A percentile compares a stretch with the other conserved stretches of the same genome.
These are phyloP conservation scores for Fragilariopsis cylindrus DNA, from an alignment of 108 stramenopile species.

Conservation along the genomic window DNA sequence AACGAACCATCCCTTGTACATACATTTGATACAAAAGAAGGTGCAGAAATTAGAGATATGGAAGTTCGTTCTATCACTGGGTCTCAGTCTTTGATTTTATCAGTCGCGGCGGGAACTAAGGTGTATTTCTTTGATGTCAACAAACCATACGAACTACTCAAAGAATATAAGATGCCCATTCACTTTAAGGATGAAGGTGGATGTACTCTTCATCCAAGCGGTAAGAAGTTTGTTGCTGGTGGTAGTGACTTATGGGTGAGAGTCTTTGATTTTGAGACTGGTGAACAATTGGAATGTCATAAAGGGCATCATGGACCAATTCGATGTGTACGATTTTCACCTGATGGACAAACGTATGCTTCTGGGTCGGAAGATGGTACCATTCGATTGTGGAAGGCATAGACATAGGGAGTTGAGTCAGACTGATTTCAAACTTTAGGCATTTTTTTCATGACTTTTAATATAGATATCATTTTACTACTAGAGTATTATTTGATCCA, in stretches of 20 bases:
- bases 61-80: slow-evolving; percentile 62
- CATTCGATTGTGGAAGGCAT: slow-evolving; percentile 95
- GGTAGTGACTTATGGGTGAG: slow-evolving; percentile 94
- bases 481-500: too few relatives aligned
- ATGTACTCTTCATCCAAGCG: slow-evolving; percentile 86
- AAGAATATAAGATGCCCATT: slow-evolving; percentile 86
- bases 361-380: slow-evolving; percentile 98
- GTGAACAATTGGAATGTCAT: slow-evolving; percentile 87
- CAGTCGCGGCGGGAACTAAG: slow-evolving; percentile 85
- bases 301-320: slow-evolving; percentile 99
- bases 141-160: slow-evolving; percentile 17
- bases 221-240: slow-evolving; percentile 89
- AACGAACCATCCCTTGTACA: slow-evolving; percentile 26
- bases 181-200: slow-evolving; percentile 96
- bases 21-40: slow-evolving; percentile 45
- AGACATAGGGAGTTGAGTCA: too few relatives aligned
- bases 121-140: slow-evolving; percentile 77
- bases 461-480: too few relatives aligned
- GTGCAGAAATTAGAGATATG: slow-evolving; percentile 88
- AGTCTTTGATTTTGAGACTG: slow-evolving; percentile 90
- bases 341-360: slow-evolving; percentile 89
- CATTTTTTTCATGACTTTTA: too few relatives aligned
- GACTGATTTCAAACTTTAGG: too few relatives aligned
- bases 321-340: slow-evolving; percentile 91
- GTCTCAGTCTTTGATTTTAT: slow-evolving; percentile 53